Evolutionary conservation across 768 basidiomycete genomes (phyloP), one percentile per base, ranked within the genome.

Genomic region (Trametes elegans): DNA sequence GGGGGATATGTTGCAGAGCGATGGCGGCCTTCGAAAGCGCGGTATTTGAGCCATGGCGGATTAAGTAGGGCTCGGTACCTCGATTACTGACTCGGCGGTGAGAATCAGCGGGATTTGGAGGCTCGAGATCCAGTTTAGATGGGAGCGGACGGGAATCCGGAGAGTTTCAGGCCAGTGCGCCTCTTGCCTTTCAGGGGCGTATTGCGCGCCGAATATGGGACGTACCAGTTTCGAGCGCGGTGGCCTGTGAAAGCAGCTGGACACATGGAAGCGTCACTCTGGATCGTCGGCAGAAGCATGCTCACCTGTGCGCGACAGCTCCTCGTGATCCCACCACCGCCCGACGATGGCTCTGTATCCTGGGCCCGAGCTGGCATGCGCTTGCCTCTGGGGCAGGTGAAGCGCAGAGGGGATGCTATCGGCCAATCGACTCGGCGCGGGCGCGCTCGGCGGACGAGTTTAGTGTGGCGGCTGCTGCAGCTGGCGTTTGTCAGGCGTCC

Each of bases 61-160:
- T 59, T 54, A 53, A 59, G 57, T 54, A 53, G 52, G 11, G 34
- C 71, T 69, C 68, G 68, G 68, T 64, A 62, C 69, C 69, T 74
- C 68, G 65, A 62, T 67, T 50, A 57, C 61, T 79, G 76, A 78
- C 76, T 79, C 73, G 71, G 61, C 9, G 51, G 23, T 58, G 66
- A 66, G 70, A 72, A 69, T 73, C 67, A 70, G 68, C 45, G 48
- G 62, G 47, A 32, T 50, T 43, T 11, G 46, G 44, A 34, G 44
- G 49, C 45, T 42, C 34, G 49, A 49, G 57, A 57, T 54, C 55
- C 50, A 51, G 40, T 41, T 29, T 31, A 51, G 56, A 57, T 57
- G 50, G 26, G 16, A n/a, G 55, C 42, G 49, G 24, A 57, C 58
- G 49, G 53, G 50, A 53, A 42, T 57, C 49, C 53, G 56, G 56